A percentile compares a stretch with the other conserved stretches of the same genome.
Evolutionary conservation across 2,329 filamentous ascomycete species (phyloP).

Genomic region (Epichloe coenophiala): DNA sequence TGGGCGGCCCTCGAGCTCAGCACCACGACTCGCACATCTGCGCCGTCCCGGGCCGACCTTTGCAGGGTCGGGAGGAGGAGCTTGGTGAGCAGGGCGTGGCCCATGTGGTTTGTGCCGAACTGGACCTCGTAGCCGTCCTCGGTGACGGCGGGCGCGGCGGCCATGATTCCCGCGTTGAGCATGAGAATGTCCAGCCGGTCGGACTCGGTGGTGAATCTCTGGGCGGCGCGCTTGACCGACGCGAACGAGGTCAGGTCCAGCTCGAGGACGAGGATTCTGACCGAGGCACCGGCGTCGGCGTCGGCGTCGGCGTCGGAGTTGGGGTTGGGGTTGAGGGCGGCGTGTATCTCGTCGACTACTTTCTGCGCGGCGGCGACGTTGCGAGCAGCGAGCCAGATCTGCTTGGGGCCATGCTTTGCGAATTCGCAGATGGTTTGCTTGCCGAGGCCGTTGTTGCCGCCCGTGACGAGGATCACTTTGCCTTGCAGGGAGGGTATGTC

Average conservation of each 20-base stretch:
- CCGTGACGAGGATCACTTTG: conserved; percentile 68
- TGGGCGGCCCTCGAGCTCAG: conserved; percentile 16
- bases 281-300: not conserved
- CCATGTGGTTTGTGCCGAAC: conserved; percentile 36
- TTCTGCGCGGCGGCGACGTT: conserved; percentile 23
- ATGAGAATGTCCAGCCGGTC: conserved; percentile 29
- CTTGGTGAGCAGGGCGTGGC: conserved; percentile 30
- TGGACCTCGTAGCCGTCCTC: conserved; percentile 34
- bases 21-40: conserved; percentile 18
- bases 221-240: conserved; percentile 27
- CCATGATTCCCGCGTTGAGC: conserved; percentile 33
- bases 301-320: not conserved
- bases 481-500: conserved; percentile 54
- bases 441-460: conserved; percentile 70
- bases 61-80: conserved; percentile 19
- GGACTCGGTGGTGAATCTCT: conserved; percentile 19
- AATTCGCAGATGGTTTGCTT: conserved; percentile 25
- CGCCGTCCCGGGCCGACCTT: conserved; percentile 12
- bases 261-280: conserved; percentile 25
- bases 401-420: conserved; percentile 8
- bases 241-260: conserved; percentile 31
- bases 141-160: conserved; percentile 20
- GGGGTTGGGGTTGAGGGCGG: conserved; percentile 6
- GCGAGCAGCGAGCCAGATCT: conserved; percentile 17
- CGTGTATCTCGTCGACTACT: conserved; percentile 23